Conservation (phyloP, 2,329 filamentous ascomycete genomes). For the Spiromastix sp. region DNA sequence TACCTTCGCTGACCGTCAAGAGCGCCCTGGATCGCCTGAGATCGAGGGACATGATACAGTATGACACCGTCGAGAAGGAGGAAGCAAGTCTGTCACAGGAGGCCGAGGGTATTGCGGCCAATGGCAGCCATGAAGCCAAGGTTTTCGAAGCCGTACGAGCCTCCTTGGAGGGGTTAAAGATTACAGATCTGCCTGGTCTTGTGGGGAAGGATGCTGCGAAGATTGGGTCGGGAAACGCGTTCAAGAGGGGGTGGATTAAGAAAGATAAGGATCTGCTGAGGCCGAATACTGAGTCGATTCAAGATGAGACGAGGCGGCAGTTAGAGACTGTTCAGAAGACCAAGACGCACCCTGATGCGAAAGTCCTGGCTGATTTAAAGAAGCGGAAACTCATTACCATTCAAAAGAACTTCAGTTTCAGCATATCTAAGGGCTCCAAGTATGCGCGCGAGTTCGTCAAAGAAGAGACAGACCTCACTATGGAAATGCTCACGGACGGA, state of each 20-base stretch:
- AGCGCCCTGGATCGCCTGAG: slow-evolving; percentile 76
- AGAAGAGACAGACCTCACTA: slow-evolving; percentile 90
- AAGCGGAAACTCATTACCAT: slow-evolving; percentile 83
- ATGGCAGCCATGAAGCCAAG: slow-evolving; percentile 73
- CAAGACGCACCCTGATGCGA: slow-evolving; percentile 59
- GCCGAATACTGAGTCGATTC: slow-evolving; percentile 56
- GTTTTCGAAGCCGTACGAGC: slow-evolving; percentile 65
- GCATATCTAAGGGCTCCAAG: slow-evolving; percentile 72
- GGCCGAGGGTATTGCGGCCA: slow-evolving; percentile 58
- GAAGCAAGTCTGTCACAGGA: slow-evolving; percentile 66
- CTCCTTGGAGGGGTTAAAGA: slow-evolving; percentile 69
- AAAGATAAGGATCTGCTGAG: slow-evolving; percentile 50
- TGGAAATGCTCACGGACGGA: slow-evolving; percentile 77
- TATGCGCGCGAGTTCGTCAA: slow-evolving; percentile 81
- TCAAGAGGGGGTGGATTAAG: slow-evolving; percentile 63
- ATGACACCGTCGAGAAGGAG: slow-evolving; percentile 73
- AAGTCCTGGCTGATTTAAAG: slow-evolving; percentile 69
- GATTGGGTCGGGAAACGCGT: slow-evolving; percentile 89
- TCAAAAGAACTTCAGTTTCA: slow-evolving; percentile 78
- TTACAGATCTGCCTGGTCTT: slow-evolving; percentile 53
- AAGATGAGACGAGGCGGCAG: slow-evolving; percentile 67
- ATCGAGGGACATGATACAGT: slow-evolving; percentile 77
- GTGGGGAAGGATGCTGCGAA: slow-evolving; percentile 39
- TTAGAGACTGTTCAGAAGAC: slow-evolving; percentile 63
- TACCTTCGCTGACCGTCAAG: slow-evolving; percentile 63